These are phyloP conservation scores for Cajanus cajan DNA, from an alignment of 306 rosid species.

Conservation along the genomic window DNA sequence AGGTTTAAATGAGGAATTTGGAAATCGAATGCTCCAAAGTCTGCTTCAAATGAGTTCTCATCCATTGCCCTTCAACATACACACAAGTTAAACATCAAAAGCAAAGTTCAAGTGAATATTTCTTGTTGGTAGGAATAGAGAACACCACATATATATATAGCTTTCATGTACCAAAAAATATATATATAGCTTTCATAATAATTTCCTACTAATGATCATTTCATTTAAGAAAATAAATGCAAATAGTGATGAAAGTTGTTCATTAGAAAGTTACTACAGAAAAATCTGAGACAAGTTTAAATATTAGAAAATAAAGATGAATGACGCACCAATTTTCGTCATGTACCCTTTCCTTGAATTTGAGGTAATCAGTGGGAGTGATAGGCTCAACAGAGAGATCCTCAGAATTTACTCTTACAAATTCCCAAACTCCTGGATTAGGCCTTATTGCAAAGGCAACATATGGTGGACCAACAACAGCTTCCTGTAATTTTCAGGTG, in stretches of 20 bases:
- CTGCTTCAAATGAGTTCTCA: conserved; percentile 81
- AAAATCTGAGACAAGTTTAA: neutral
- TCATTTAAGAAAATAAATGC: neutral
- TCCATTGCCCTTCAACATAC: conserved; percentile 67
- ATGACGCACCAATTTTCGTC: conserved; percentile 63
- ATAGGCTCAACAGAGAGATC: conserved; percentile 67
- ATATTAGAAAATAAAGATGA: neutral
- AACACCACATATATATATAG: neutral
- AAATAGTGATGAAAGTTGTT: neutral
- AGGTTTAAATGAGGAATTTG: conserved; percentile 59
- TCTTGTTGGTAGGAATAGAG: neutral
- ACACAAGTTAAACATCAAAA: conserved; percentile 13
- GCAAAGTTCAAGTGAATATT: neutral
- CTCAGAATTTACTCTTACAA: conserved; percentile 55
- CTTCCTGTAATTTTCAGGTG: conserved; percentile 60
- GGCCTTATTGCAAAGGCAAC: conserved; percentile 80
- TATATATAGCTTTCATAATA: neutral
- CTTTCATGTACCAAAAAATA: neutral
- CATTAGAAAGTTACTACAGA: neutral
- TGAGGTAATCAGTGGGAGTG: conserved; percentile 60
- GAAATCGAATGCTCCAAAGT: conserved; percentile 73
- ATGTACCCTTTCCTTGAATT: conserved; percentile 58
- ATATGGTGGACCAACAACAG: conserved; percentile 75
- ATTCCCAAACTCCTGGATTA: conserved; percentile 87
- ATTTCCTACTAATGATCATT: neutral